These are phyloP conservation scores for Cyclotella kingstonii DNA, from an alignment of 108 stramenopile genomes.

Conservation along the genomic window DNA sequence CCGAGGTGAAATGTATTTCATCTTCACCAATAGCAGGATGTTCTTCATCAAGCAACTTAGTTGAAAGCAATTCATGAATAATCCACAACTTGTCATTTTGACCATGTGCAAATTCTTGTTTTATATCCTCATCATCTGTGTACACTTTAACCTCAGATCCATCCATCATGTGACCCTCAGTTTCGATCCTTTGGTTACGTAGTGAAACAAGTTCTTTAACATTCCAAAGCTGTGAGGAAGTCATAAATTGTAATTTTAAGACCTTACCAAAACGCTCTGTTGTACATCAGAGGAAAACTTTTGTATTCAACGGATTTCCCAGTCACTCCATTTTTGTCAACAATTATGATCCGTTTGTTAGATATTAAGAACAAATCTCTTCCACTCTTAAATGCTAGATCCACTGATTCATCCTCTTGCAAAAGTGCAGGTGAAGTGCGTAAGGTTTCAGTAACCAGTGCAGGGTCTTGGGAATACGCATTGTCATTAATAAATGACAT, in stretches of 20 bases:
- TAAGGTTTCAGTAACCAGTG: constrained; percentile 39
- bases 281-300: constrained; percentile 53
- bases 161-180: constrained; percentile 49
- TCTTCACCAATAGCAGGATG: constrained; percentile 17
- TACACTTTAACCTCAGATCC: constrained; percentile 46
- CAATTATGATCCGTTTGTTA: constrained; percentile 49
- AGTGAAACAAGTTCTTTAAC: not conserved
- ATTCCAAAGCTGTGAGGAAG: not conserved
- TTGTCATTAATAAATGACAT: constrained; percentile 41
- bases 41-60: constrained; percentile 26
- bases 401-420: constrained; percentile 54
- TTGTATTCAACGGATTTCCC: constrained; percentile 65
- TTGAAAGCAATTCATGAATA: constrained; percentile 36
- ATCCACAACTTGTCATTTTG: constrained; percentile 42
- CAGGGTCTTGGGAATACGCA: constrained; percentile 49
- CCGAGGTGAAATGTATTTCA: too few relatives aligned
- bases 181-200: constrained; percentile 58
- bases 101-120: constrained; percentile 42
- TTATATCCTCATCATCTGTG: constrained; percentile 29
- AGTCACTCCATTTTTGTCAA: constrained; percentile 62
- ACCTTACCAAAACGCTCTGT: constrained; percentile 36
- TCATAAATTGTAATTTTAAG: not conserved
- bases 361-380: constrained; percentile 59
- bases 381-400: constrained; percentile 51
- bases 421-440: constrained; percentile 52